Conservation (phyloP, 371 early-diverging fungal species). For the Syncephalastrum racemosum region DNA sequence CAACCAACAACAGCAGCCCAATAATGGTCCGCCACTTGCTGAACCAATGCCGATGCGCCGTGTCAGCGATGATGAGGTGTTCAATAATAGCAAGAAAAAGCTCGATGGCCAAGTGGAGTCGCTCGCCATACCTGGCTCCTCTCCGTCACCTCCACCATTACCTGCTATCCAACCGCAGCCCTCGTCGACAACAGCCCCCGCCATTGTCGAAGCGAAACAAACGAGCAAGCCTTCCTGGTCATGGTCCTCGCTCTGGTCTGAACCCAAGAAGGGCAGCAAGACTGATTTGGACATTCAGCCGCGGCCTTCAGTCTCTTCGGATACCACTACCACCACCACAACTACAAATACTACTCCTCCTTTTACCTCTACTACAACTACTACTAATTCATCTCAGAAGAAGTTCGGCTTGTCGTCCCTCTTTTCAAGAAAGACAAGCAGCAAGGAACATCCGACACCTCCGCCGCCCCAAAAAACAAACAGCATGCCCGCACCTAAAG, state of each 20-base stretch:
- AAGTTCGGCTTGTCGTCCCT: constrained; percentile 22
- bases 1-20: constrained; percentile 3
- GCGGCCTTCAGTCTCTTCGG: constrained; percentile 11
- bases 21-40: neutral
- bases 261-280: constrained; percentile 15
- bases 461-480: neutral
- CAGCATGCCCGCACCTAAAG: constrained; percentile 29
- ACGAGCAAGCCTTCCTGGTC: constrained; percentile 22
- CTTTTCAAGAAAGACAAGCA: constrained; percentile 21
- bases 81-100: neutral
- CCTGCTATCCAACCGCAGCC: neutral
- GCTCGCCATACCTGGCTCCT: too few relatives aligned
- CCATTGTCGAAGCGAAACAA: constrained; percentile 2
- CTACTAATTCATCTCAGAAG: neutral
- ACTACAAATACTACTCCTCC: too few relatives aligned
- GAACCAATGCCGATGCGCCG: neutral
- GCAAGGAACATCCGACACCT: constrained; percentile 1
- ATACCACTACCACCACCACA: neutral
- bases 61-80: neutral
- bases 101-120: too few relatives aligned
- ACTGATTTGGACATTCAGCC: constrained; percentile 11
- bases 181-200: neutral
- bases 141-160: constrained; percentile 1
- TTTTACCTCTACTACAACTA: neutral
- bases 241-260: constrained; percentile 21